Conservation (phyloP, 495 filamentous ascomycete genomes). For the Aspergillus wentii region DNA sequence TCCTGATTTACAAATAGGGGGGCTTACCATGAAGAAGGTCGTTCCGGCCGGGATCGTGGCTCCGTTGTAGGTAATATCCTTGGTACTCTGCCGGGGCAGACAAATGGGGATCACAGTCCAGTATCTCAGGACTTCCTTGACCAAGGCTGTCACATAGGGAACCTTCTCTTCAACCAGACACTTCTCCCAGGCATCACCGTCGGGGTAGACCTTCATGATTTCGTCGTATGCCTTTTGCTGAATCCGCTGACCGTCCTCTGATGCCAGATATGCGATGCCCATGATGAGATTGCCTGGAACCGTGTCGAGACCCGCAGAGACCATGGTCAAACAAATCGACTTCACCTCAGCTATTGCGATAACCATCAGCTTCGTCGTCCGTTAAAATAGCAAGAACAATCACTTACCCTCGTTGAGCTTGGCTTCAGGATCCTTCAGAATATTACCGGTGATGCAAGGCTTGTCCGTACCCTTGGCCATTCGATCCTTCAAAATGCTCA, state of each 20-base stretch:
- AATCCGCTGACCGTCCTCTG: conserved; percentile 54
- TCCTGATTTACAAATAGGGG: neutral
- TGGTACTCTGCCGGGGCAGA: conserved; percentile 59
- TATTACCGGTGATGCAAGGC: conserved; percentile 66
- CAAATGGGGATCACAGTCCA: conserved; percentile 74
- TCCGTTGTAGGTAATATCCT: conserved; percentile 57
- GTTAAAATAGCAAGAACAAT: neutral
- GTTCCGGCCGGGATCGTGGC: conserved; percentile 59
- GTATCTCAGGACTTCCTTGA: conserved; percentile 66
- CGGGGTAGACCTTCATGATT: conserved; percentile 60
- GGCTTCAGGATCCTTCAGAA: conserved; percentile 60
- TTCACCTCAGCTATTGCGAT: conserved; percentile 55
- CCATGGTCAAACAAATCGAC: conserved; percentile 72
- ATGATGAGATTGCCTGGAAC: conserved; percentile 66
- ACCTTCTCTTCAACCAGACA: conserved; percentile 67
- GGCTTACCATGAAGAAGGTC: conserved; percentile 58
- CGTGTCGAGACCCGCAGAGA: conserved; percentile 66
- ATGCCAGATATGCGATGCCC: conserved; percentile 67
- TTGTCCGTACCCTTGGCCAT: conserved; percentile 60
- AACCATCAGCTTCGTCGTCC: conserved; percentile 1
- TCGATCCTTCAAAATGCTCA: conserved; percentile 54
- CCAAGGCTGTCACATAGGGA: conserved; percentile 63
- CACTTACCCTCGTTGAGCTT: conserved; percentile 54
- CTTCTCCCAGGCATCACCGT: conserved; percentile 59
- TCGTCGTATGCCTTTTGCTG: conserved; percentile 59